A percentile compares a stretch with the other conserved stretches of the same genome.
Conservation (phyloP, 768 basidiomycete genomes). For the Hebeloma cylindrosporum region DNA sequence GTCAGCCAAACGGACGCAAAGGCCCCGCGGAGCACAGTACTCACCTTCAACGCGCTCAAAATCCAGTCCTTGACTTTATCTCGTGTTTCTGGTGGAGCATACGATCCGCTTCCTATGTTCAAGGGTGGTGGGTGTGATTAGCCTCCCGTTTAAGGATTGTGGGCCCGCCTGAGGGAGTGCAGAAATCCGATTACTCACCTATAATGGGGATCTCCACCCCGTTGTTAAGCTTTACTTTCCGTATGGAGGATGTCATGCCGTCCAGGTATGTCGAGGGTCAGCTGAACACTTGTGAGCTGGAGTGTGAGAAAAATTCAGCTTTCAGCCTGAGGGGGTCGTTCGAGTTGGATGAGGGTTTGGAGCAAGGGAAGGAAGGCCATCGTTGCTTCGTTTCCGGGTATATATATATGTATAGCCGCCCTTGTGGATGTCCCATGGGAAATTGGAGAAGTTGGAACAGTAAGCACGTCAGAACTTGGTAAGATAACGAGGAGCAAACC, state of each 20-base stretch:
- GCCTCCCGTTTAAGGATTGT: too few relatives aligned
- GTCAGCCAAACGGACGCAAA: neutral
- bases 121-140: too few relatives aligned
- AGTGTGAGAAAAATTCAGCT: neutral
- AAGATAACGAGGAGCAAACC: too few relatives aligned
- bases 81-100: constrained; percentile 37
- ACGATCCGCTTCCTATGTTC: constrained; percentile 43
- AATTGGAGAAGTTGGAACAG: too few relatives aligned
- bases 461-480: too few relatives aligned
- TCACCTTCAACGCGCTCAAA: constrained; percentile 38
- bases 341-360: too few relatives aligned
- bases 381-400: too few relatives aligned
- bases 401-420: too few relatives aligned
- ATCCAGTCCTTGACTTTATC: constrained; percentile 39
- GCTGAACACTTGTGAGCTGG: neutral
- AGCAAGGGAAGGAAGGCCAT: too few relatives aligned
- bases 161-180: too few relatives aligned
- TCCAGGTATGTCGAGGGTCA: neutral
- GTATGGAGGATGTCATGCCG: constrained; percentile 3
- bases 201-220: constrained; percentile 36
- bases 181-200: constrained; percentile 26
- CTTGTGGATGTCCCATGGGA: too few relatives aligned
- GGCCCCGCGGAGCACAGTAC: neutral
- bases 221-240: constrained; percentile 29
- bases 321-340: too few relatives aligned